Percentiles rank a stretch among this genome's conserved stretches.
Conservation (phyloP, 805 yeast species). For the Cephaloascus albidus region DNA sequence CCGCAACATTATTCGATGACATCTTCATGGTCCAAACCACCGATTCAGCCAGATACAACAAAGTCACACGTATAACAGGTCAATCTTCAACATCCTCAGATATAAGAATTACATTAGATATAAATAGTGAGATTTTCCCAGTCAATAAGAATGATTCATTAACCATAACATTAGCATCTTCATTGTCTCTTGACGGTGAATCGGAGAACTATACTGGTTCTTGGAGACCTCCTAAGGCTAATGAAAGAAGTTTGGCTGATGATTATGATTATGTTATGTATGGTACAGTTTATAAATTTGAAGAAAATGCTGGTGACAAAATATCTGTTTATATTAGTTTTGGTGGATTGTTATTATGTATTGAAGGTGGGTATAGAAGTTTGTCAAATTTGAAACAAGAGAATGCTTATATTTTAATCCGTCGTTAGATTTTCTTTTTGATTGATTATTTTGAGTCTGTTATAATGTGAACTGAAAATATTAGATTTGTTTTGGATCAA, state of each 20-base stretch:
- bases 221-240: conserved; percentile 79
- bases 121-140: conserved; percentile 89
- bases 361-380: conserved; percentile 91
- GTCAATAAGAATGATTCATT: conserved; percentile 66
- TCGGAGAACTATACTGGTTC: conserved; percentile 48
- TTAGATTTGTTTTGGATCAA: no score
- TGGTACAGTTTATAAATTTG: conserved; percentile 95
- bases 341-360: conserved; percentile 88
- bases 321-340: conserved; percentile 90
- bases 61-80: conserved; percentile 83
- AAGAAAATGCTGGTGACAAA: conserved; percentile 65
- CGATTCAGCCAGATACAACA: conserved; percentile 86
- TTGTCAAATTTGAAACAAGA: conserved; percentile 88
- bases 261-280: conserved; percentile 98
- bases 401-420: conserved; percentile 81
- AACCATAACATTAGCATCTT: conserved; percentile 79
- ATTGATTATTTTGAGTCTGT: not conserved
- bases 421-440: conserved; percentile 34
- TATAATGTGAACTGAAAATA: no score
- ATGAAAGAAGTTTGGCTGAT: conserved; percentile 83
- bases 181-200: conserved; percentile 46
- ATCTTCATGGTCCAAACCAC: conserved; percentile 78
- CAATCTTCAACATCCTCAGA: conserved; percentile 75
- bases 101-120: conserved; percentile 76
- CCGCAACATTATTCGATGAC: conserved; percentile 82